Conservation (phyloP, 257 asterid species). For the Dorcoceras hygrometricum region DNA sequence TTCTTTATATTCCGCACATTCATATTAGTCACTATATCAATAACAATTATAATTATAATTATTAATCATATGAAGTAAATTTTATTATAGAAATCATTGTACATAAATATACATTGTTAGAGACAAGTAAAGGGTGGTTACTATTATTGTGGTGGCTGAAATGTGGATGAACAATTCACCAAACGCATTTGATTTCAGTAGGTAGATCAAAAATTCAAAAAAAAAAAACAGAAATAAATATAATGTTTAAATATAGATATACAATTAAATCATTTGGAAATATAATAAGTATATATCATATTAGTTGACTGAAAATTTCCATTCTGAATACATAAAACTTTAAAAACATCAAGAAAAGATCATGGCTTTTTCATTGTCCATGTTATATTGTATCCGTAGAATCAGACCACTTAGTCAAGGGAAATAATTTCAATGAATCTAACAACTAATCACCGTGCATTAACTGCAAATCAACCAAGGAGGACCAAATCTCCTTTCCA, state of each 20-base stretch:
- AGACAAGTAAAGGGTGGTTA: too few relatives aligned
- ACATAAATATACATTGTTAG: too few relatives aligned
- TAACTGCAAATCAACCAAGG: constrained; percentile 25
- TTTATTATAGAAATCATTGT: too few relatives aligned
- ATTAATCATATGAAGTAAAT: too few relatives aligned
- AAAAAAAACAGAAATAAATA: too few relatives aligned
- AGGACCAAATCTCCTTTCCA: constrained; percentile 15
- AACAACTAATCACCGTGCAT: constrained; percentile 7
- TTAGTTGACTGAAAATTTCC: neutral
- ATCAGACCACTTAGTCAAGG: neutral
- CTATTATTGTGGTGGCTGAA: neutral
- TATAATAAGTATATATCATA: neutral
- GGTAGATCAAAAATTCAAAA: too few relatives aligned
- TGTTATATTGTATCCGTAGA: neutral
- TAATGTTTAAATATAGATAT: too few relatives aligned
- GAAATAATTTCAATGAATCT: neutral
- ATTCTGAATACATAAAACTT: too few relatives aligned
- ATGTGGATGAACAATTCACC: neutral
- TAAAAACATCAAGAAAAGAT: neutral
- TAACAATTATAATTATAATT: too few relatives aligned
- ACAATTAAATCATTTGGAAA: too few relatives aligned
- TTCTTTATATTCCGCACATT: neutral
- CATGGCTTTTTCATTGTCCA: too few relatives aligned
- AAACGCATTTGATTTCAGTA: neutral
- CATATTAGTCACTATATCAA: neutral